Evolutionary conservation across 2,329 filamentous ascomycete genomes (phyloP).

Genomic region (Penicillium sp.): DNA sequence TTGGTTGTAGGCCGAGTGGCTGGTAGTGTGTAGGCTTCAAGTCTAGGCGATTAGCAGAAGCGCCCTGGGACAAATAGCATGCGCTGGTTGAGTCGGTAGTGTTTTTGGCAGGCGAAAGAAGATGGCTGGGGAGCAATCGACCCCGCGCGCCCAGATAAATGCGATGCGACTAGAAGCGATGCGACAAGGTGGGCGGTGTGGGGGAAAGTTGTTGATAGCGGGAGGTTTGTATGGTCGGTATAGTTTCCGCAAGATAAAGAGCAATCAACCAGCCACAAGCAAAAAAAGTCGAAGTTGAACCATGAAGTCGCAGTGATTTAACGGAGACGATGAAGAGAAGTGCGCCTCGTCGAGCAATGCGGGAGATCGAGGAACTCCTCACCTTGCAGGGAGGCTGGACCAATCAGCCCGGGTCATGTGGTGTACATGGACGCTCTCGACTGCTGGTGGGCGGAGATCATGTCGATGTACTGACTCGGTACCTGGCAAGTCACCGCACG

Average conservation of each 20-base stretch:
- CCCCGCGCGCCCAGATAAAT: constrained; percentile 23
- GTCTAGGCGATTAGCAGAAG: constrained; percentile 20
- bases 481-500: background rate
- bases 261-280: background rate
- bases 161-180: constrained; percentile 26
- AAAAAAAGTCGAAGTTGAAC: background rate
- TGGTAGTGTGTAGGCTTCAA: background rate
- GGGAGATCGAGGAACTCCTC: constrained; percentile 26
- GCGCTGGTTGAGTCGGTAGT: constrained; percentile 16
- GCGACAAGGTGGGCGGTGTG: constrained; percentile 9
- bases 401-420: constrained; percentile 30
- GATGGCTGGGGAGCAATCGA: constrained; percentile 25
- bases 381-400: constrained; percentile 35
- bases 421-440: constrained; percentile 15
- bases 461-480: background rate
- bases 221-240: constrained; percentile 6
- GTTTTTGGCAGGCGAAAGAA: constrained; percentile 4
- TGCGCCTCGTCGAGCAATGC: constrained; percentile 24
- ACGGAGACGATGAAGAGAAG: constrained; percentile 11
- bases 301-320: background rate
- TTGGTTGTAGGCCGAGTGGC: constrained; percentile 7
- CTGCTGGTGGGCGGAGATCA: background rate
- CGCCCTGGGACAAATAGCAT: constrained; percentile 16
- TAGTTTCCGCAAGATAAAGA: constrained; percentile 5
- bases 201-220: background rate